Conservation (phyloP, 2,329 filamentous ascomycete species). For the Fusarium liriodendri region DNA sequence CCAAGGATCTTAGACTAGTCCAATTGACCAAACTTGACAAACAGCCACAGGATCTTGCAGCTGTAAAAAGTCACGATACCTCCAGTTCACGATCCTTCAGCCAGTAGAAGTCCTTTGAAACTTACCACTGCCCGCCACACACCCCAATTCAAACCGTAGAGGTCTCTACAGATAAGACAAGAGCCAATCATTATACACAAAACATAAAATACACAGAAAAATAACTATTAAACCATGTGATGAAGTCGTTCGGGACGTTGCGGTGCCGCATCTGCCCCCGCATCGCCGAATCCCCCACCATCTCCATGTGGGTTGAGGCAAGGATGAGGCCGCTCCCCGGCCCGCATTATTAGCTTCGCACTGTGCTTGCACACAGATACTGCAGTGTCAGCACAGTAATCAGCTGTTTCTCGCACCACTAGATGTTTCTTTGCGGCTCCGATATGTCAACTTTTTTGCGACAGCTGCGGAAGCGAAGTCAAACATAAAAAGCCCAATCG, state of each 20-base stretch:
- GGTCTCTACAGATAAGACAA: neutral
- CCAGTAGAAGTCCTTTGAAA: neutral
- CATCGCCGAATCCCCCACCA: constrained; percentile 31
- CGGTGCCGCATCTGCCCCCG: constrained; percentile 24
- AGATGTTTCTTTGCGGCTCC: constrained; percentile 54
- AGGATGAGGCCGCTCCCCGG: neutral
- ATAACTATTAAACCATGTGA: neutral
- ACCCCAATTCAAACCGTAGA: neutral
- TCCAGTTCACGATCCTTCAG: neutral
- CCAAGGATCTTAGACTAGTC: neutral
- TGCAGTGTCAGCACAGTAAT: constrained; percentile 10
- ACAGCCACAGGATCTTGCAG: neutral
- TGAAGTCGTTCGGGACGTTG: constrained; percentile 16
- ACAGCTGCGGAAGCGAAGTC: constrained; percentile 25
- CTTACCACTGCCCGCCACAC: neutral
- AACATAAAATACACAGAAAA: neutral
- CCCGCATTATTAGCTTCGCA: constrained; percentile 9
- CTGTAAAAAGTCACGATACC: neutral
- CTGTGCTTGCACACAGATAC: neutral
- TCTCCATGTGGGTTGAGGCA: constrained; percentile 11
- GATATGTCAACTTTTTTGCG: constrained; percentile 34
- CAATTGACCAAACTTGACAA: neutral
- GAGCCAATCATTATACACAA: neutral
- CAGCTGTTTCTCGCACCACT: constrained; percentile 61
- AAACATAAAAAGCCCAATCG: constrained; percentile 26